A percentile compares a stretch with the other conserved stretches of the same genome.
Conservation (phyloP, 2,329 filamentous ascomycete species). For the Neurospora sp. region DNA sequence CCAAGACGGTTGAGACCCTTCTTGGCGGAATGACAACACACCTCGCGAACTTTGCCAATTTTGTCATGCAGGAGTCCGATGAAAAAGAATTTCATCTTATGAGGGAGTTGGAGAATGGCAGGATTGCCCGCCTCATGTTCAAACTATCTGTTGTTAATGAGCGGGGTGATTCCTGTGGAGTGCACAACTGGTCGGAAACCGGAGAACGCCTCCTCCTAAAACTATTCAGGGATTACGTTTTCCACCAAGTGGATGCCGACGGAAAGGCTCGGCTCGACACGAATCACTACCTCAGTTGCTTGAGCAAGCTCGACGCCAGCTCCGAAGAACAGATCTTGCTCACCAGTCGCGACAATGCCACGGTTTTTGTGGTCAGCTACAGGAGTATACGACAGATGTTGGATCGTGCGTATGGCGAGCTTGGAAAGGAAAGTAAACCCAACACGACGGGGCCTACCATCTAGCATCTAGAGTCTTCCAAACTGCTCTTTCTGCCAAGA, state of each 20-base stretch:
- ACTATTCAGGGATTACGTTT: constrained; percentile 93
- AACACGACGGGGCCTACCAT: constrained; percentile 11
- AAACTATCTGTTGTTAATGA: constrained; percentile 89
- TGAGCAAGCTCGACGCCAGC: constrained; percentile 91
- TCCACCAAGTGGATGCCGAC: constrained; percentile 84
- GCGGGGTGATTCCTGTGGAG: constrained; percentile 72
- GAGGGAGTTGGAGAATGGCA: constrained; percentile 81
- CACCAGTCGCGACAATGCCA: constrained; percentile 84
- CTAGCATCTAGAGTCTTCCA: neutral
- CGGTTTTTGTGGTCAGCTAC: constrained; percentile 78
- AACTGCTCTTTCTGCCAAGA: neutral
- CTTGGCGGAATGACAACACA: constrained; percentile 70
- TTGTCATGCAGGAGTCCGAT: constrained; percentile 70
- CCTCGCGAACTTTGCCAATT: constrained; percentile 66
- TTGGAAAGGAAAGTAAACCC: constrained; percentile 35
- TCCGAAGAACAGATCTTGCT: constrained; percentile 78
- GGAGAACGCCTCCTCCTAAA: constrained; percentile 89
- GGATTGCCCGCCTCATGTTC: constrained; percentile 65
- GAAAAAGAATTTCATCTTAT: constrained; percentile 61
- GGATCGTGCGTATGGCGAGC: constrained; percentile 46
- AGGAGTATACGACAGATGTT: constrained; percentile 71
- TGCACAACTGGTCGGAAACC: constrained; percentile 78
- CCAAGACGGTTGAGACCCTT: constrained; percentile 71
- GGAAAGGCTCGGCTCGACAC: constrained; percentile 78
- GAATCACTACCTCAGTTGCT: constrained; percentile 73